Conservation (phyloP, 768 basidiomycete genomes). For the Mycena maculata region DNA sequence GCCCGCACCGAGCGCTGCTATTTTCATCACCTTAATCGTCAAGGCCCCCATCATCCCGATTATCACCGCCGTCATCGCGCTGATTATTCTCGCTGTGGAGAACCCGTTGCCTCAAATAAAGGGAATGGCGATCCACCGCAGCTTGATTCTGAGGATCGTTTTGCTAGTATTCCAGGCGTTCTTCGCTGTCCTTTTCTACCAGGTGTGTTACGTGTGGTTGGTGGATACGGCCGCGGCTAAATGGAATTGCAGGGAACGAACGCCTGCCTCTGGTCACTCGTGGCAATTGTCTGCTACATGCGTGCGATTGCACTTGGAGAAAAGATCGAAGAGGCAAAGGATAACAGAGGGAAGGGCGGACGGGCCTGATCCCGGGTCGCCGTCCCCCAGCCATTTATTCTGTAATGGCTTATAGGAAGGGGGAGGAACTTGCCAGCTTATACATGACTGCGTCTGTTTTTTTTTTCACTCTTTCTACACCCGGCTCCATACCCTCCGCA, state of each 20-base stretch:
- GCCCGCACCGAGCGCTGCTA: slow-evolving; percentile 65
- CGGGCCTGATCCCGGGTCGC: slow-evolving; percentile 57
- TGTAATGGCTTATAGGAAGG: slow-evolving; percentile 23
- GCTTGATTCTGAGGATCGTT: slow-evolving; percentile 69
- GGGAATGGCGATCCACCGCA: slow-evolving; percentile 70
- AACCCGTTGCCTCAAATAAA: slow-evolving; percentile 73
- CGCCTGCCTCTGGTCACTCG: slow-evolving; percentile 81
- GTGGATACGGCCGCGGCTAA: slow-evolving; percentile 1
- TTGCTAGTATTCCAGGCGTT: slow-evolving; percentile 73
- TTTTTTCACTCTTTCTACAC: slow-evolving; percentile 38
- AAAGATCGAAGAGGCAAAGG: slow-evolving; percentile 72
- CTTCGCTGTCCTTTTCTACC: slow-evolving; percentile 78
- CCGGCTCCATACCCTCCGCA: slow-evolving; percentile 11
- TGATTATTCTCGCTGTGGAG: slow-evolving; percentile 75
- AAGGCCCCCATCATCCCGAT: slow-evolving; percentile 81
- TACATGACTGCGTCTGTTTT: slow-evolving; percentile 44
- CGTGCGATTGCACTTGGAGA: slow-evolving; percentile 78
- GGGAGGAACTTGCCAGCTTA: slow-evolving; percentile 31
- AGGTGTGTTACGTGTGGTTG: slow-evolving; percentile 59
- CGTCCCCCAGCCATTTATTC: slow-evolving; percentile 21
- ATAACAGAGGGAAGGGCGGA: slow-evolving; percentile 68
- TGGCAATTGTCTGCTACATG: slow-evolving; percentile 75
- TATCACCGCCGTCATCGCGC: slow-evolving; percentile 68
- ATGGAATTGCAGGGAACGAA: slow-evolving; percentile 76
- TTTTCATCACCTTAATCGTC: slow-evolving; percentile 83